Percentiles rank a stretch among this genome's conserved stretches.
These are phyloP conservation scores for Maudiozyma humilis DNA, from an alignment of 1,139 yeast genomes.

Conservation along the genomic window DNA sequence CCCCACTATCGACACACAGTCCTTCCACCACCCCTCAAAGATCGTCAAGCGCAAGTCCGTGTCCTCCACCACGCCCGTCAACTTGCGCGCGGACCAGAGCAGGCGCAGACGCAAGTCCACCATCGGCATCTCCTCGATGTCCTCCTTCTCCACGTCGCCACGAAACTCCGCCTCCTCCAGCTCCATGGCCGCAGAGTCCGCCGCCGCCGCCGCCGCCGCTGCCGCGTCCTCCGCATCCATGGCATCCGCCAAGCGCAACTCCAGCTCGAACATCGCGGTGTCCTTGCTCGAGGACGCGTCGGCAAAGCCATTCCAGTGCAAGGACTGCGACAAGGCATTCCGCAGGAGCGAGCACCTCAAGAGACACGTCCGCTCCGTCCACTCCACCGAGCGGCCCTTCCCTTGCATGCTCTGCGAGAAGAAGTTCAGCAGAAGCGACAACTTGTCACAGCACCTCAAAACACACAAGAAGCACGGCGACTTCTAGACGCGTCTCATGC, in stretches of 20 bases:
- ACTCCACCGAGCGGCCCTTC: slow-evolving; percentile 59
- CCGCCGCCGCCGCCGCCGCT: neutral
- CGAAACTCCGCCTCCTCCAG: neutral
- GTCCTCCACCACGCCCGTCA: slow-evolving; percentile 4
- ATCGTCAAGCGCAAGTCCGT: slow-evolving; percentile 11
- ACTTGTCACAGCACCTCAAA: slow-evolving; percentile 68
- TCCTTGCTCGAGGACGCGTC: slow-evolving; percentile 1
- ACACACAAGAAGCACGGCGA: slow-evolving; percentile 44
- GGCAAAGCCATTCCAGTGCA: slow-evolving; percentile 35
- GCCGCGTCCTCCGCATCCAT: neutral
- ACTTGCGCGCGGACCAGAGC: neutral
- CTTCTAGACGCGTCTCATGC: slow-evolving; percentile 11
- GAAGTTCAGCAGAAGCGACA: slow-evolving; percentile 70
- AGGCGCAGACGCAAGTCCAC: slow-evolving; percentile 10
- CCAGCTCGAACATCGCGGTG: neutral
- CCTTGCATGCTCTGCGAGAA: slow-evolving; percentile 63
- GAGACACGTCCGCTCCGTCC: slow-evolving; percentile 67
- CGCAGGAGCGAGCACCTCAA: slow-evolving; percentile 74
- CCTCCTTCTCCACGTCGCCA: neutral
- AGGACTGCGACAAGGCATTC: slow-evolving; percentile 39
- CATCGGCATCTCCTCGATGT: slow-evolving; percentile 9
- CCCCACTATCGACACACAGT: slow-evolving; percentile 12
- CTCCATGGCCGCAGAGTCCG: neutral
- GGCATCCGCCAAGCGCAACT: neutral
- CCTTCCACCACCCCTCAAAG: slow-evolving; percentile 10